phyloP scores from a whole-genome alignment of 371 early-diverging fungal species.

The Apophysomyces elegans region DNA sequence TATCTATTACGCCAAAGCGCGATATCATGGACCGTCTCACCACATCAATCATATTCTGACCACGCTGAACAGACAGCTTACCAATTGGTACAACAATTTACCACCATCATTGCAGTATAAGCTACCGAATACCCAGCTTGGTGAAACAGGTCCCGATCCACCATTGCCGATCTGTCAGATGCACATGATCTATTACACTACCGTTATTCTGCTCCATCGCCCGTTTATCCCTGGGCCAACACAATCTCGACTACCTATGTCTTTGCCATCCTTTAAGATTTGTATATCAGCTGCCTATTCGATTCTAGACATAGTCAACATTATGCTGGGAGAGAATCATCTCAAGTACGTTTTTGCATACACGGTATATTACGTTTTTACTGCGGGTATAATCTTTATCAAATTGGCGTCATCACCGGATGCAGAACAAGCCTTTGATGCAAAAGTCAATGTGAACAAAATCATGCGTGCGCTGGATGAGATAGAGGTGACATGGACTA shows the following conservation, averaged over 20 bases:
- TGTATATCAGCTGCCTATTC: conserved; percentile 54
- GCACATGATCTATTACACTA: conserved; percentile 50
- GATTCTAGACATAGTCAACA: conserved; percentile 46
- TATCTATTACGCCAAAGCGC: conserved; percentile 45
- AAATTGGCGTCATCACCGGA: conserved; percentile 36
- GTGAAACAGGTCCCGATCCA: conserved; percentile 14
- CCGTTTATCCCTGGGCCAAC: conserved; percentile 42
- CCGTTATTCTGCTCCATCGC: conserved; percentile 45
- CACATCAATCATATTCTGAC: conserved; percentile 39
- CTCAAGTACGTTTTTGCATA: conserved; percentile 42
- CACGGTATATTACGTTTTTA: conserved; percentile 46
- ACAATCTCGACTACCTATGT: conserved; percentile 21
- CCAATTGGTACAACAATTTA: conserved; percentile 48
- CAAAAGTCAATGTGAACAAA: conserved; percentile 36
- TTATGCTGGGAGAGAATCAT: conserved; percentile 35
- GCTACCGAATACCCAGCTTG: conserved; percentile 16
- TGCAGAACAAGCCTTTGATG: conserved; percentile 25
- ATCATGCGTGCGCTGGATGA: conserved; percentile 44
- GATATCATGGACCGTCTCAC: conserved; percentile 24
- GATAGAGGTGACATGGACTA: conserved; percentile 41
- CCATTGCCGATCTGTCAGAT: conserved; percentile 42
- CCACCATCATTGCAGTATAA: conserved; percentile 44
- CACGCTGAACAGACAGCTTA: conserved; percentile 40
- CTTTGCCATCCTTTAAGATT: conserved; percentile 44
- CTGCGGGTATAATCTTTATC: conserved; percentile 45